These are phyloP conservation scores for Paecilomyces sp. DNA, from an alignment of 2,329 filamentous ascomycete species.

Conservation along the genomic window DNA sequence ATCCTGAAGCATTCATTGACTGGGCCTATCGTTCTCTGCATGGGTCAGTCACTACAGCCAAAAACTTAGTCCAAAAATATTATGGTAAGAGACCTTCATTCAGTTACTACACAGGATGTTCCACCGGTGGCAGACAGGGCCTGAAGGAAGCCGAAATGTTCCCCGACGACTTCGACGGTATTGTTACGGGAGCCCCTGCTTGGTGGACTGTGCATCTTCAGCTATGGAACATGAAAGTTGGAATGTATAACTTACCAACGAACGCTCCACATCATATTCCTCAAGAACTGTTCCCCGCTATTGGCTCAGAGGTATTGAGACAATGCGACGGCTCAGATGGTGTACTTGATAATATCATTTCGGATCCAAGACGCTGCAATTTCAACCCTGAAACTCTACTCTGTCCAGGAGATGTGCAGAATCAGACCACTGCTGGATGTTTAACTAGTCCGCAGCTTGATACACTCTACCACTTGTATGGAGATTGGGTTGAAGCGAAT, in stretches of 20 bases:
- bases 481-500: background rate
- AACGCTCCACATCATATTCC: constrained; percentile 19
- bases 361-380: constrained; percentile 39
- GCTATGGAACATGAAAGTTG: constrained; percentile 28
- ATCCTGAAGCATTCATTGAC: constrained; percentile 27
- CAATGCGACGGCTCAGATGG: background rate
- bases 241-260: constrained; percentile 16
- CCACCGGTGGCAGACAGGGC: constrained; percentile 9
- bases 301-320: background rate
- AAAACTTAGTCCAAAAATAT: background rate
- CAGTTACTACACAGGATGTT: constrained; percentile 9
- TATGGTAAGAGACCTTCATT: background rate
- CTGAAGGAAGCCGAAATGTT: constrained; percentile 39
- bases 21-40: constrained; percentile 30
- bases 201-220: constrained; percentile 47
- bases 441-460: background rate
- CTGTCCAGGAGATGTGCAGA: constrained; percentile 6
- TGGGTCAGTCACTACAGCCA: constrained; percentile 1
- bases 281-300: constrained; percentile 13
- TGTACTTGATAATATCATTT: constrained; percentile 41
- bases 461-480: background rate
- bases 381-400: constrained; percentile 29
- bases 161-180: constrained; percentile 51
- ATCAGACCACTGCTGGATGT: background rate
- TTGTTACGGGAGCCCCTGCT: constrained; percentile 43